Evolutionary conservation across 2,329 filamentous ascomycete species (phyloP).

Genomic region (Phaeosphaeria sp.): DNA sequence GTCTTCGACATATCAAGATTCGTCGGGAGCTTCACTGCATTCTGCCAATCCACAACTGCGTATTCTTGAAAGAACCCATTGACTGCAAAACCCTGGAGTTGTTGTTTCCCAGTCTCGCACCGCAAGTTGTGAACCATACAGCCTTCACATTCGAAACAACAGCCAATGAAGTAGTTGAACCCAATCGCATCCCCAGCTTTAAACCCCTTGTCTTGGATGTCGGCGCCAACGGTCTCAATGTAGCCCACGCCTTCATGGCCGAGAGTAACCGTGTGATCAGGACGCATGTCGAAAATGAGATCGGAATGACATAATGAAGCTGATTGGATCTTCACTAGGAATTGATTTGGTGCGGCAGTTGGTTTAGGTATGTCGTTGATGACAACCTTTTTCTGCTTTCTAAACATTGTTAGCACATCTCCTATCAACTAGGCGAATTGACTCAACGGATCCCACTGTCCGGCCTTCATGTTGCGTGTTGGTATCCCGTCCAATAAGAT

Average conservation of each 20-base stretch:
- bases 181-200: constrained; percentile 54
- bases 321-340: constrained; percentile 39
- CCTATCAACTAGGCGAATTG: neutral
- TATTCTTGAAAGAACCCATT: constrained; percentile 60
- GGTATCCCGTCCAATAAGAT: neutral
- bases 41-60: constrained; percentile 55
- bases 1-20: constrained; percentile 43
- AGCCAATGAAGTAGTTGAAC: constrained; percentile 55
- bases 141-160: constrained; percentile 57
- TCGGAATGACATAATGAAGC: constrained; percentile 43
- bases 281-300: constrained; percentile 31
- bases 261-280: constrained; percentile 43
- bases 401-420: constrained; percentile 1
- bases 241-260: constrained; percentile 58
- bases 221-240: constrained; percentile 47
- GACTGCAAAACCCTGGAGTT: constrained; percentile 51
- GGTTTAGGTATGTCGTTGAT: constrained; percentile 39
- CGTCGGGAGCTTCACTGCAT: constrained; percentile 52
- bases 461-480: constrained; percentile 34
- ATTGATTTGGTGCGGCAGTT: constrained; percentile 28
- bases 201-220: constrained; percentile 50
- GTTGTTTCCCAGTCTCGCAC: constrained; percentile 50
- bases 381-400: constrained; percentile 37
- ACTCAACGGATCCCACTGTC: constrained; percentile 37
- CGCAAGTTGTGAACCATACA: constrained; percentile 55